Conservation (phyloP, 2,329 filamentous ascomycete species). For the Lizonia empirigonia region DNA sequence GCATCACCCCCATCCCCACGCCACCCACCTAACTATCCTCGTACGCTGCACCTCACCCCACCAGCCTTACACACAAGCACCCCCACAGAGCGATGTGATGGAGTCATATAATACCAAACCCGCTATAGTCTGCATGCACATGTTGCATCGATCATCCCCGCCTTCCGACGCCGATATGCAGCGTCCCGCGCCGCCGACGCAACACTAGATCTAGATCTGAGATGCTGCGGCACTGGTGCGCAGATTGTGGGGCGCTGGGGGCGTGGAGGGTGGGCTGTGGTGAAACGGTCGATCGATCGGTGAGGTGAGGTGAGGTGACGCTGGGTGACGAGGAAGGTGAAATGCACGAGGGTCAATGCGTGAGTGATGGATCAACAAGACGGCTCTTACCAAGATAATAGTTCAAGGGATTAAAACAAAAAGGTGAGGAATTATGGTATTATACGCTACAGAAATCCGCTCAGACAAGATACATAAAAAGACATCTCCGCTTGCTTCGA, state of each 20-base stretch:
- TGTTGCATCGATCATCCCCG: constrained; percentile 4
- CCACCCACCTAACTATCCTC: too few relatives aligned
- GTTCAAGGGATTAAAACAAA: too few relatives aligned
- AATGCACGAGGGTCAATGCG: neutral
- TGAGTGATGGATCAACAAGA: neutral
- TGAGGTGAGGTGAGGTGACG: neutral
- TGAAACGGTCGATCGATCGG: too few relatives aligned
- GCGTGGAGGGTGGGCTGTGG: too few relatives aligned
- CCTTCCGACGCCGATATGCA: constrained; percentile 6
- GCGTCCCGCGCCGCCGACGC: neutral
- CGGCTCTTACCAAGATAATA: too few relatives aligned
- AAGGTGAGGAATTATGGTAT: constrained; percentile 12
- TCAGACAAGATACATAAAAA: constrained; percentile 14
- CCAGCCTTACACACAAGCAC: too few relatives aligned
- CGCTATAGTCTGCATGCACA: neutral
- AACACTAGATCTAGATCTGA: neutral
- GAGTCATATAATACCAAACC: neutral
- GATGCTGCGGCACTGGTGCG: neutral
- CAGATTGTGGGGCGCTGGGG: neutral
- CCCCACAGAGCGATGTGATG: neutral
- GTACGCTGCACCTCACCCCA: too few relatives aligned
- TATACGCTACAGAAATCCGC: constrained; percentile 12
- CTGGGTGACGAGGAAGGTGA: neutral
- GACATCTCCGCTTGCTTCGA: neutral
- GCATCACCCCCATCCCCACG: too few relatives aligned